Evolutionary conservation across 2,329 filamentous ascomycete species (phyloP).

Genomic region (Cladosporium colombiae): DNA sequence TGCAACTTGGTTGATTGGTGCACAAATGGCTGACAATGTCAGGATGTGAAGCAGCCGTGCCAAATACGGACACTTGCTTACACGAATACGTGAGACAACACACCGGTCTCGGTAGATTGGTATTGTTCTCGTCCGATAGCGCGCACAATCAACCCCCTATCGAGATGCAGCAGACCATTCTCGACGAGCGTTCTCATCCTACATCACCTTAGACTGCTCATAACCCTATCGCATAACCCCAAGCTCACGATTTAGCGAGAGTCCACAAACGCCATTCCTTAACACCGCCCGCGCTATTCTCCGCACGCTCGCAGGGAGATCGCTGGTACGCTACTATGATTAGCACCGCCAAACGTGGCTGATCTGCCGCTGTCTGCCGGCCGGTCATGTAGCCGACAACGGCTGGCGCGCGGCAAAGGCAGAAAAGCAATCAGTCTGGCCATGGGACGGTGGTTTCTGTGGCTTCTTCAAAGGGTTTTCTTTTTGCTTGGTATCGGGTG

Average conservation of each 20-base stretch:
- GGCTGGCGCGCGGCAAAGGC: conserved; percentile 1
- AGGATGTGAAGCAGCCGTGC: not conserved
- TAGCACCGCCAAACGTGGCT: conserved; percentile 8
- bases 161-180: not conserved
- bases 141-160: not conserved
- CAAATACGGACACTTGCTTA: not conserved
- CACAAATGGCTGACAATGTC: not conserved
- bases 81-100: not conserved
- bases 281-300: conserved; percentile 15
- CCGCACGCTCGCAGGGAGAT: conserved; percentile 13
- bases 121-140: not conserved
- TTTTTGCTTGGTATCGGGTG: not conserved
- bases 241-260: not conserved
- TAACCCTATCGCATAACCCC: not conserved
- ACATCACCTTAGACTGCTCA: not conserved
- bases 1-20: not conserved
- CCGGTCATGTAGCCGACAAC: not conserved
- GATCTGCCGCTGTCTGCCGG: conserved; percentile 12
- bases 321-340: conserved; percentile 18
- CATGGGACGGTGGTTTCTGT: conserved; percentile 9
- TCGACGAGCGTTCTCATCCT: not conserved
- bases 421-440: not conserved
- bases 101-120: not conserved
- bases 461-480: conserved; percentile 17
- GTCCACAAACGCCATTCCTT: conserved; percentile 1